Conservation (phyloP, 495 filamentous ascomycete genomes). For the Penicillium crystallinum region DNA sequence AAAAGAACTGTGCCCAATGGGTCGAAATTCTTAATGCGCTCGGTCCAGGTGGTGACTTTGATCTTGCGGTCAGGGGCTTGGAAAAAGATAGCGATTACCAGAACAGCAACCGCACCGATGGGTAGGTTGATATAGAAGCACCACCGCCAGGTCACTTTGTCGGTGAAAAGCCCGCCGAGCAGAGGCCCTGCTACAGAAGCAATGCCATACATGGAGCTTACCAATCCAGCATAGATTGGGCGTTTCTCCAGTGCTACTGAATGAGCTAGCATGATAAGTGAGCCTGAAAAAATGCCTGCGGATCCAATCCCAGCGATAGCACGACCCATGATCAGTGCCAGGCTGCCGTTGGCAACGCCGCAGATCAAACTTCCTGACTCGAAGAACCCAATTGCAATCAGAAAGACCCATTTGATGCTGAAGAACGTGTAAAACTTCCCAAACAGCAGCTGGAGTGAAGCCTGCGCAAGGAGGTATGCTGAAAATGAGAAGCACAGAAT, state of each 20-base stretch:
- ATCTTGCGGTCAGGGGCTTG: constrained; percentile 22
- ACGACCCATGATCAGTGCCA: constrained; percentile 68
- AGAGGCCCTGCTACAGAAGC: constrained; percentile 64
- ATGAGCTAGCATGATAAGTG: constrained; percentile 58
- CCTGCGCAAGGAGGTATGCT: constrained; percentile 53
- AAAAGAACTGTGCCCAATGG: constrained; percentile 31
- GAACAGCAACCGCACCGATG: constrained; percentile 53
- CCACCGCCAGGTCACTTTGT: constrained; percentile 70
- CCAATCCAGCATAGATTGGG: constrained; percentile 61
- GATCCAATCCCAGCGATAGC: constrained; percentile 70
- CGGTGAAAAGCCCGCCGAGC: constrained; percentile 53
- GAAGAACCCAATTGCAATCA: constrained; percentile 62
- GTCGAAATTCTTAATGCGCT: constrained; percentile 28
- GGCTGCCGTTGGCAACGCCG: constrained; percentile 60
- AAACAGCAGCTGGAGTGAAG: constrained; percentile 50
- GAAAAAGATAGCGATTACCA: constrained; percentile 50
- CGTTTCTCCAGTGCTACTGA: constrained; percentile 60
- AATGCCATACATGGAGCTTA: constrained; percentile 68
- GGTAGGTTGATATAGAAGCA: constrained; percentile 79
- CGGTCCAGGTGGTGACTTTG: constrained; percentile 10
- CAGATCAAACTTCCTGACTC: constrained; percentile 69
- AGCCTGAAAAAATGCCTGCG: constrained; percentile 66
- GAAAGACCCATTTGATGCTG: constrained; percentile 55
- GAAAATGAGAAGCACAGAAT: neutral
- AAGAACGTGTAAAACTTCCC: constrained; percentile 47